Percentiles rank a stretch among this genome's conserved stretches.
Conservation (phyloP, 345 rosid genomes). For the Populus nigra region DNA sequence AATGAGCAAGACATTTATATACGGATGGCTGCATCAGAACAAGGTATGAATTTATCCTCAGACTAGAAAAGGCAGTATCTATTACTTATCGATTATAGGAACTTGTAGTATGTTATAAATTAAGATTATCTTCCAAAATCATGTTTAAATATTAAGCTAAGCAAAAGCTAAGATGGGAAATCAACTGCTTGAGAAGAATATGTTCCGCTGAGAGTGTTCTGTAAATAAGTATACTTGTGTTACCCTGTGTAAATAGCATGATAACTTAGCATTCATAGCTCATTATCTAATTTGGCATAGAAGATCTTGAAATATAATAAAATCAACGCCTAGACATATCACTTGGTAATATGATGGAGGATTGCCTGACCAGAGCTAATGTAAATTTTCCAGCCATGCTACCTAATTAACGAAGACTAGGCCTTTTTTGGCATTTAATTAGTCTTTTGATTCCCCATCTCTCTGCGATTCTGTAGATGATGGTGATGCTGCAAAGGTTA, state of each 20-base stretch:
- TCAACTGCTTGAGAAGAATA: background rate
- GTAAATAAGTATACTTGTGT: background rate
- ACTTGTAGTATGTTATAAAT: too few relatives aligned
- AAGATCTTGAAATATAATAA: background rate
- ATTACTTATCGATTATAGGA: too few relatives aligned
- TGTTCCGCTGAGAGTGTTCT: too few relatives aligned
- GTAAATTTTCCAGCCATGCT: background rate
- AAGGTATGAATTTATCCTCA: background rate
- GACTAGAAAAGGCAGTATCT: background rate
- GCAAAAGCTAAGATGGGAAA: background rate
- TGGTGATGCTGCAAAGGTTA: background rate
- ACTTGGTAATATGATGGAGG: background rate
- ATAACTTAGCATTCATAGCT: background rate
- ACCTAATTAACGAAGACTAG: too few relatives aligned
- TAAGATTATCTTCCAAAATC: too few relatives aligned
- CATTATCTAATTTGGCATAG: background rate
- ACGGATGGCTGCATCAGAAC: background rate
- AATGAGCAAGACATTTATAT: conserved; percentile 3
- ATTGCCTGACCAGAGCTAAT: background rate
- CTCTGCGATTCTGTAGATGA: background rate
- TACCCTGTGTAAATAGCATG: background rate
- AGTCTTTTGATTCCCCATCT: background rate
- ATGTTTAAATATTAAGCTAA: too few relatives aligned
- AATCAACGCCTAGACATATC: background rate
- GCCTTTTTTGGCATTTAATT: too few relatives aligned